Evolutionary conservation across 495 filamentous ascomycete genomes (phyloP).

Genomic region (Aspergillus funiculosus): DNA sequence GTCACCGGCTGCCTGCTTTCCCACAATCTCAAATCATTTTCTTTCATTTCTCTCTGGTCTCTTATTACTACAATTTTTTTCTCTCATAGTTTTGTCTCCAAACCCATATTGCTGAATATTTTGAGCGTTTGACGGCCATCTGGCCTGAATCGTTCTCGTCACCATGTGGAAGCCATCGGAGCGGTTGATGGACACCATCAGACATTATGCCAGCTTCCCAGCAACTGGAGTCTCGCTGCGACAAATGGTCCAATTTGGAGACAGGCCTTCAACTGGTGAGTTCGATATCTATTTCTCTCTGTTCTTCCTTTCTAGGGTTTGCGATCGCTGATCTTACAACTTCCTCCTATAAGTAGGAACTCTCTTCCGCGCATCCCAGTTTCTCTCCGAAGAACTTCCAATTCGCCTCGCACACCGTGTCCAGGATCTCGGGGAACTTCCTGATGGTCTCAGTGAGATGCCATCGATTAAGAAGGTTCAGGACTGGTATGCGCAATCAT

Average conservation of each 20-base stretch:
- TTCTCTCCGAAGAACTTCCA: constrained; percentile 94
- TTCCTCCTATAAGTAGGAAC: constrained; percentile 57
- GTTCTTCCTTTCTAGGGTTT: not conserved
- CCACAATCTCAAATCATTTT: not conserved
- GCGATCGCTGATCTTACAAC: constrained; percentile 18
- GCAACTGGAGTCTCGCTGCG: constrained; percentile 93
- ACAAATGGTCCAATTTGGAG: constrained; percentile 99
- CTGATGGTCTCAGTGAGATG: constrained; percentile 98
- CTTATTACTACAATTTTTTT: not conserved
- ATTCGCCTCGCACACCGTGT: constrained; percentile 95
- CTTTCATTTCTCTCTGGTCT: not conserved
- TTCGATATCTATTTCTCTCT: not conserved
- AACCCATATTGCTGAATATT: constrained; percentile 4
- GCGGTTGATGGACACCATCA: constrained; percentile 95
- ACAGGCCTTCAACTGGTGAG: constrained; percentile 78
- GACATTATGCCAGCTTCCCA: constrained; percentile 94
- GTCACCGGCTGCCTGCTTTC: constrained; percentile 1
- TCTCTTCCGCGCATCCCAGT: constrained; percentile 94
- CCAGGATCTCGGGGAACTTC: constrained; percentile 82
- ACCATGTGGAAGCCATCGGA: constrained; percentile 88
- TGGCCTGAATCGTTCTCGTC: constrained; percentile 26
- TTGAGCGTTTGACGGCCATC: constrained; percentile 22
- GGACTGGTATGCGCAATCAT: constrained; percentile 99
- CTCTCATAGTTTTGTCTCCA: not conserved
- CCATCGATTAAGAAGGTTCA: constrained; percentile 90